A percentile compares a stretch with the other conserved stretches of the same genome.
These are phyloP conservation scores for Hypoxylon perforatum DNA, from an alignment of 495 filamentous ascomycete genomes.

Conservation along the genomic window DNA sequence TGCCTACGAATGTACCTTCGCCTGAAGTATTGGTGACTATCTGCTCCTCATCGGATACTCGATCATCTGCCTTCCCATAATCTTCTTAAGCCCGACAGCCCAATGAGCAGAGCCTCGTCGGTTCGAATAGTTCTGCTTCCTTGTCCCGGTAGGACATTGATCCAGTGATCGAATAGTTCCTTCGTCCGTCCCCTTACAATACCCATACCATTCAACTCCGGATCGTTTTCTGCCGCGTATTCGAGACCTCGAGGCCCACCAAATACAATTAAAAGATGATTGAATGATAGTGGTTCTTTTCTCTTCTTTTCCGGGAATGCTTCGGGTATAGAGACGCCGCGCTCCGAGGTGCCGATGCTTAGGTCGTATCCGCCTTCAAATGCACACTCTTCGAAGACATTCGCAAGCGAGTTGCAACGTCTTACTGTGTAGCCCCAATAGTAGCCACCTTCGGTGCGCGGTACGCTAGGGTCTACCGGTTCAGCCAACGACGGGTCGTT, in stretches of 20 bases:
- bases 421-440: slow-evolving; percentile 82
- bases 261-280: slow-evolving; percentile 76
- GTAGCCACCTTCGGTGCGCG: slow-evolving; percentile 74
- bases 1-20: slow-evolving; percentile 18
- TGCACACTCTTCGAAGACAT: slow-evolving; percentile 72
- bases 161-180: slow-evolving; percentile 80
- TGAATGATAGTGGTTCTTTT: slow-evolving; percentile 56
- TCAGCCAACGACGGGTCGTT: slow-evolving; percentile 55
- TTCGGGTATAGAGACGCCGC: slow-evolving; percentile 65
- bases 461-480: slow-evolving; percentile 67
- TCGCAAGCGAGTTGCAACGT: slow-evolving; percentile 66
- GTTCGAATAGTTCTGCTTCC: slow-evolving; percentile 81
- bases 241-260: slow-evolving; percentile 80
- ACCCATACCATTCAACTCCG: slow-evolving; percentile 64
- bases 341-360: slow-evolving; percentile 79
- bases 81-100: slow-evolving; percentile 67
- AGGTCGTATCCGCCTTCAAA: slow-evolving; percentile 74
- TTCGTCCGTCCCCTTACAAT: slow-evolving; percentile 64
- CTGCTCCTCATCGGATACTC: background rate
- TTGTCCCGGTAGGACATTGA: slow-evolving; percentile 78
- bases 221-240: slow-evolving; percentile 72
- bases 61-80: slow-evolving; percentile 56
- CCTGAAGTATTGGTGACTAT: background rate
- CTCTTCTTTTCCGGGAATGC: slow-evolving; percentile 56
- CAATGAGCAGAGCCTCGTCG: slow-evolving; percentile 81